Evolutionary conservation across 495 filamentous ascomycete species (phyloP).

Genomic region (Penicillium maclennaniae): DNA sequence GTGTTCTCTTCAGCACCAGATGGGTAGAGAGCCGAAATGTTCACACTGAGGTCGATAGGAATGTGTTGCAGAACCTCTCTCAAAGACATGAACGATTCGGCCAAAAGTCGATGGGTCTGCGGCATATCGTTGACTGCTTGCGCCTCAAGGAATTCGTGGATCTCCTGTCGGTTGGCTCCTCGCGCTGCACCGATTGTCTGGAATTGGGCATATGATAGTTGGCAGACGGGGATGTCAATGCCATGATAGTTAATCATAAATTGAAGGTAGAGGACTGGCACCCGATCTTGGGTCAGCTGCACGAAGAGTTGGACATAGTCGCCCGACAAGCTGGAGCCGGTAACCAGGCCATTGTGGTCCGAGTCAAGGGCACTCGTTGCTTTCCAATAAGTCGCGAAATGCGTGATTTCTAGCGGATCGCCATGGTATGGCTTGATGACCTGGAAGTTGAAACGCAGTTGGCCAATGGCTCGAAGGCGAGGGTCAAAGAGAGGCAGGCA

Average conservation of each 20-base stretch:
- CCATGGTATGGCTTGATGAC: slow-evolving; percentile 96
- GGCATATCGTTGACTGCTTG: slow-evolving; percentile 54
- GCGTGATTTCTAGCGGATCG: slow-evolving; percentile 90
- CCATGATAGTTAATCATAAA: slow-evolving; percentile 77
- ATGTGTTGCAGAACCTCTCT: slow-evolving; percentile 69
- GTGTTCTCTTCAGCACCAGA: slow-evolving; percentile 63
- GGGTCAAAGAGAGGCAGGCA: slow-evolving; percentile 90
- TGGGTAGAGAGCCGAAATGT: slow-evolving; percentile 84
- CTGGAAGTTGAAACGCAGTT: slow-evolving; percentile 88
- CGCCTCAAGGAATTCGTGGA: slow-evolving; percentile 45
- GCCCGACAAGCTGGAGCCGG: slow-evolving; percentile 89
- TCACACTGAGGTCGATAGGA: slow-evolving; percentile 73
- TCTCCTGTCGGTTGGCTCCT: slow-evolving; percentile 30
- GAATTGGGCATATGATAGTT: slow-evolving; percentile 72
- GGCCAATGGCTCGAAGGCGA: slow-evolving; percentile 86
- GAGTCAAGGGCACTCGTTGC: slow-evolving; percentile 87
- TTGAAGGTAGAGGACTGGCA: slow-evolving; percentile 80
- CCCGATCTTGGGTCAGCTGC: slow-evolving; percentile 80
- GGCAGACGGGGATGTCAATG: slow-evolving; percentile 75
- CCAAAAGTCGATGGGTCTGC: slow-evolving; percentile 63
- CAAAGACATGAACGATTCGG: slow-evolving; percentile 70
- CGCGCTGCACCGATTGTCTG: slow-evolving; percentile 56
- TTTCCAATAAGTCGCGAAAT: slow-evolving; percentile 99
- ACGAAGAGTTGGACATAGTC: slow-evolving; percentile 90
- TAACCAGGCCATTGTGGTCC: slow-evolving; percentile 80